Conservation (phyloP, 139 green algal species). For the Chlorella sp. region DNA sequence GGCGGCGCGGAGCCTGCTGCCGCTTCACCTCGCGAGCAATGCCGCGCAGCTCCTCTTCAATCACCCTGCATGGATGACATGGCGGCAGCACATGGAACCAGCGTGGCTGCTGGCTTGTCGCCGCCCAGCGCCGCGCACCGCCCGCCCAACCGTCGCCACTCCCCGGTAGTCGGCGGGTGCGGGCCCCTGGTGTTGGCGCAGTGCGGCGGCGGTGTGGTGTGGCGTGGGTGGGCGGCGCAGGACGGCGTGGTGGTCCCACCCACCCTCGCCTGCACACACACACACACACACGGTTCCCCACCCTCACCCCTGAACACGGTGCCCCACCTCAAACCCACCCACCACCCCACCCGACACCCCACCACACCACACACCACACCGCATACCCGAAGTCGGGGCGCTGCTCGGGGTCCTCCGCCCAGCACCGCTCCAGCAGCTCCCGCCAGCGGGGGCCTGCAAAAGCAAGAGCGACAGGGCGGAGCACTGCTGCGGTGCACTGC, state of each 20-base stretch:
- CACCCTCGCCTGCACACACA: no score
- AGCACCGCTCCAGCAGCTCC: conserved; percentile 40
- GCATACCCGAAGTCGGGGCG: conserved; percentile 30
- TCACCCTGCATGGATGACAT: not conserved
- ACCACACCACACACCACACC: not conserved
- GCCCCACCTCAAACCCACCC: not conserved
- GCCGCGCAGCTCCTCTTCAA: conserved; percentile 14
- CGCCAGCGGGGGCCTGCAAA: conserved; percentile 32
- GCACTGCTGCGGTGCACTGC: no score
- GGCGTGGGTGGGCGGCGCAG: no score
- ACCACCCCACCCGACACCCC: not conserved
- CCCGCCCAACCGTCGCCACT: no score
- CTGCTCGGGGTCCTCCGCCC: conserved; percentile 32
- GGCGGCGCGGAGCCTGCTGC: conserved; percentile 10
- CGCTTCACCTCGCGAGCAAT: conserved; percentile 19
- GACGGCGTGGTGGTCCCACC: no score
- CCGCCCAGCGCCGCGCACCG: no score
- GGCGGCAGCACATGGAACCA: not conserved
- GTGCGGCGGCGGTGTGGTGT: no score
- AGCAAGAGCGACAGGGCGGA: not conserved
- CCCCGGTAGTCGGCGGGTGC: no score
- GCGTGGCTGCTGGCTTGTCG: no score
- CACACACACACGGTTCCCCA: no score
- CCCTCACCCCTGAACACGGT: no score
- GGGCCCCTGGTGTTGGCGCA: no score